These are phyloP conservation scores for Phytophthora parvispora DNA, from an alignment of 352 stramenopile species.

Conservation along the genomic window DNA sequence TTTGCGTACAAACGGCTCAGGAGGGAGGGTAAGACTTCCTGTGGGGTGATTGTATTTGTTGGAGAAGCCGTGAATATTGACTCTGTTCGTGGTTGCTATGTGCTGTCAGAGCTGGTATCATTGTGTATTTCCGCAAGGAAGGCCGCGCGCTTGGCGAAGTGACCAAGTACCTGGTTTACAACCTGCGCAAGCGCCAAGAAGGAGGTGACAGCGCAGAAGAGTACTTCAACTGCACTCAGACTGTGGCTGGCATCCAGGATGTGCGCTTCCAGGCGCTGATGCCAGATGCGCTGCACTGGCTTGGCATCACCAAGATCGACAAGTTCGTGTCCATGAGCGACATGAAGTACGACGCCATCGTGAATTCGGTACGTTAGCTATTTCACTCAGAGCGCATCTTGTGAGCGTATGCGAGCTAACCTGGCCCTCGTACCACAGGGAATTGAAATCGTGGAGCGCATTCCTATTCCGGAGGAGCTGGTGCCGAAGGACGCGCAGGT, in stretches of 20 bases:
- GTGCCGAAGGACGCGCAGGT: constrained; percentile 98
- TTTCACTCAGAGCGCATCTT: neutral
- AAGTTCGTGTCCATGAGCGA: constrained; percentile 99
- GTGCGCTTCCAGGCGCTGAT: constrained; percentile 99
- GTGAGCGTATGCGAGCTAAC: constrained; percentile 9
- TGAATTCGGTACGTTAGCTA: constrained; percentile 86
- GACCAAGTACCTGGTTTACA: constrained; percentile 99
- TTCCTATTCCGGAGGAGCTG: constrained; percentile 98
- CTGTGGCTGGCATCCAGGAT: constrained; percentile 98
- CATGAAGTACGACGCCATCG: constrained; percentile 99
- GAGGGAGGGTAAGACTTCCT: constrained; percentile 90
- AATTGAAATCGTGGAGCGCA: constrained; percentile 99
- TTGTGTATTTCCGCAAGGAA: constrained; percentile 99
- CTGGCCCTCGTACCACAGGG: constrained; percentile 54
- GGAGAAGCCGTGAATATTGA: constrained; percentile 1
- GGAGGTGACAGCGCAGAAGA: constrained; percentile 97
- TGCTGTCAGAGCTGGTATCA: constrained; percentile 89
- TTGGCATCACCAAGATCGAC: constrained; percentile 96
- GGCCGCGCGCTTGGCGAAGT: constrained; percentile 98
- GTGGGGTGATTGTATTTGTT: neutral
- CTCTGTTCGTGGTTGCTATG: neutral
- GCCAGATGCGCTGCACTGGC: constrained; percentile 99
- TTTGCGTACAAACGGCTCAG: constrained; percentile 98
- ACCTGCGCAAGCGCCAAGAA: constrained; percentile 98
- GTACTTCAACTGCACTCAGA: constrained; percentile 99